Percentiles rank a stretch among this genome's conserved stretches.
phyloP scores from a whole-genome alignment of 2,329 filamentous ascomycete genomes.

The Thelonectria rubi region DNA sequence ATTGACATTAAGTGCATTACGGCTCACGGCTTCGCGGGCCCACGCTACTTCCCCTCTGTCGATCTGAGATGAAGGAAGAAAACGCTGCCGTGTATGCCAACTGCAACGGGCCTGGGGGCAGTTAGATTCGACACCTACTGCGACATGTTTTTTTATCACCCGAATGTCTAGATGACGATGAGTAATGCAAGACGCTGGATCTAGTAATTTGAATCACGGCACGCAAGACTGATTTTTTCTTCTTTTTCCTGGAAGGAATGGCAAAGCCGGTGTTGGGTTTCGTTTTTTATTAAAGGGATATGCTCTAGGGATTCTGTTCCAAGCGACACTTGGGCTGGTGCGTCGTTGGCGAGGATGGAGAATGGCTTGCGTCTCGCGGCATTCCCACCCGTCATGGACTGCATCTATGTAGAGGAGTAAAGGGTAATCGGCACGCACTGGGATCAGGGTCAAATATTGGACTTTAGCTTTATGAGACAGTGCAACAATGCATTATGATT shows the following conservation, averaged over 20 bases:
- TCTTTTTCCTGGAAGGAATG: slow-evolving; percentile 2
- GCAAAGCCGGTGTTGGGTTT: slow-evolving; percentile 12
- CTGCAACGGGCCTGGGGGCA: not conserved
- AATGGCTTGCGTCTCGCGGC: not conserved
- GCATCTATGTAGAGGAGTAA: slow-evolving; percentile 22
- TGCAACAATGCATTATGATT: slow-evolving; percentile 19
- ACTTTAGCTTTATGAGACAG: slow-evolving; percentile 5
- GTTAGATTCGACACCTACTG: not conserved
- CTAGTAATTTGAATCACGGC: not conserved
- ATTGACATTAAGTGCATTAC: slow-evolving; percentile 91
- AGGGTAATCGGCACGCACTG: slow-evolving; percentile 5
- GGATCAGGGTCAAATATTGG: not conserved
- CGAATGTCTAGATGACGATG: no score
- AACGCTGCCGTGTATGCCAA: not conserved
- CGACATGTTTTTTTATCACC: not conserved
- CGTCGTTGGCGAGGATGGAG: slow-evolving; percentile 6
- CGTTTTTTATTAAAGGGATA: slow-evolving; percentile 2
- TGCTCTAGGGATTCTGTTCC: slow-evolving; percentile 1
- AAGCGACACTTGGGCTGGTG: not conserved
- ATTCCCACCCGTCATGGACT: slow-evolving; percentile 6
- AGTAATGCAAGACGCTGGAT: no score
- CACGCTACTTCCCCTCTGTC: slow-evolving; percentile 80
- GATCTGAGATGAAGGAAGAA: slow-evolving; percentile 60
- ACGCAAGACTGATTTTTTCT: slow-evolving; percentile 2
- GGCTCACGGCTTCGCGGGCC: slow-evolving; percentile 84